Conservation (phyloP, 352 stramenopile genomes). For the Phytophthora megakarya region DNA sequence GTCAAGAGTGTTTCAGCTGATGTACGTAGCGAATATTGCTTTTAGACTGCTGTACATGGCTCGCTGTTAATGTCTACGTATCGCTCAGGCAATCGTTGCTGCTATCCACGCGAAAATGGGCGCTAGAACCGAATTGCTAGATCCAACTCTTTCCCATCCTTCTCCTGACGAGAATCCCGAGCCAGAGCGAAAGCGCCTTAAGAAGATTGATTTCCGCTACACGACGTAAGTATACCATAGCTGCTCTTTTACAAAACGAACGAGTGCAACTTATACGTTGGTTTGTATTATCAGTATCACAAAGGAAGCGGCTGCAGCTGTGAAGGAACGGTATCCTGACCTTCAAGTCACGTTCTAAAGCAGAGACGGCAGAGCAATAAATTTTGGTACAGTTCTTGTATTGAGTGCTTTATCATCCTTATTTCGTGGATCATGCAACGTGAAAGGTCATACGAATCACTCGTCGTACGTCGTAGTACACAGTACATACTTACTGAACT, state of each 20-base stretch:
- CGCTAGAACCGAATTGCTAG: constrained; percentile 43
- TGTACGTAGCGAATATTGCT: constrained; percentile 33
- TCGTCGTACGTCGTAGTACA: too few relatives aligned
- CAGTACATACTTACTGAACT: too few relatives aligned
- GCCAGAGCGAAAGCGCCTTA: constrained; percentile 84
- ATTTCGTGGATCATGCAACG: constrained; percentile 11
- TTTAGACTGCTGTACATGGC: background rate
- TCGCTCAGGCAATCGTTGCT: constrained; percentile 58
- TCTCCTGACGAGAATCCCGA: constrained; percentile 46
- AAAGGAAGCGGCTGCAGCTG: constrained; percentile 74
- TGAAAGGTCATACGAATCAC: background rate
- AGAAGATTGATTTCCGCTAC: constrained; percentile 91
- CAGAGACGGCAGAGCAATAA: constrained; percentile 15
- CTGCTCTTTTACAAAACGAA: background rate
- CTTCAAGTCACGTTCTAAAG: constrained; percentile 45
- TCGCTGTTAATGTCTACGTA: constrained; percentile 4
- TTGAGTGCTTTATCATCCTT: background rate
- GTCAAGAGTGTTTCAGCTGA: constrained; percentile 87
- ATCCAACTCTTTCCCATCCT: constrained; percentile 24
- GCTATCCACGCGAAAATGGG: constrained; percentile 85
- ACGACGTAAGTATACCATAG: constrained; percentile 80
- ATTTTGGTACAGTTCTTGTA: background rate
- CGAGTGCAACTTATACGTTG: constrained; percentile 4
- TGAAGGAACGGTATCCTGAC: constrained; percentile 73
- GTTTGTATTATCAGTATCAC: constrained; percentile 53